Evolutionary conservation across 2,329 filamentous ascomycete species (phyloP).

Genomic region (Graphilbum ipis-grandicollis): DNA sequence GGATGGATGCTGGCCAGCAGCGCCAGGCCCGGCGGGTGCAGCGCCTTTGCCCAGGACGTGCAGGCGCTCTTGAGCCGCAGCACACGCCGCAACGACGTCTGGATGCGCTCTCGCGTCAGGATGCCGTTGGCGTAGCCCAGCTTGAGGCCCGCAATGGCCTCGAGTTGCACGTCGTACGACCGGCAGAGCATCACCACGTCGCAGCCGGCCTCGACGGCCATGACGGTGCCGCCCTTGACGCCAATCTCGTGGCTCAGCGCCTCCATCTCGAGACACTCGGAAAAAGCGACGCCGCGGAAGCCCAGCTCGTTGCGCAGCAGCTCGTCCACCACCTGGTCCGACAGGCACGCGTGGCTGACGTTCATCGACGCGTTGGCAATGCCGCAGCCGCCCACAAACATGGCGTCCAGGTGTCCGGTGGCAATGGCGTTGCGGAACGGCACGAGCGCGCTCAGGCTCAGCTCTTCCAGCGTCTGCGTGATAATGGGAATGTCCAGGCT

Average conservation of each 20-base stretch:
- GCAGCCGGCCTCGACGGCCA: slow-evolving; percentile 93
- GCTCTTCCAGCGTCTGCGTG: slow-evolving; percentile 80
- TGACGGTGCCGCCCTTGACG: slow-evolving; percentile 91
- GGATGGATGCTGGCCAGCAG: slow-evolving; percentile 69
- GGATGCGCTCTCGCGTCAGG: slow-evolving; percentile 63
- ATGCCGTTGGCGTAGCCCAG: slow-evolving; percentile 81
- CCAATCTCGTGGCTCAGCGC: slow-evolving; percentile 88
- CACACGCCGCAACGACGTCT: slow-evolving; percentile 63
- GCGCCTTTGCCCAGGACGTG: slow-evolving; percentile 77
- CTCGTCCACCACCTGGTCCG: slow-evolving; percentile 83
- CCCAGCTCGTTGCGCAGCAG: slow-evolving; percentile 74
- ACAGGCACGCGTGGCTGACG: slow-evolving; percentile 87
- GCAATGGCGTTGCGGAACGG: slow-evolving; percentile 83
- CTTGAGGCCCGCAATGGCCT: slow-evolving; percentile 80
- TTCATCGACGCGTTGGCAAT: slow-evolving; percentile 86
- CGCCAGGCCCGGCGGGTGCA: slow-evolving; percentile 69
- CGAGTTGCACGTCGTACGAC: slow-evolving; percentile 74
- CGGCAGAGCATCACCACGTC: slow-evolving; percentile 81
- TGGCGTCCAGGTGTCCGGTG: slow-evolving; percentile 66
- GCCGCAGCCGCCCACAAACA: slow-evolving; percentile 90
- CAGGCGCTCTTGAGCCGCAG: slow-evolving; percentile 67
- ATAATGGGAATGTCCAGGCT: slow-evolving; percentile 89
- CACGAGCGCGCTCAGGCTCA: slow-evolving; percentile 79
- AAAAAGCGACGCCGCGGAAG: slow-evolving; percentile 84
- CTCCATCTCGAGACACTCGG: slow-evolving; percentile 94